Conservation (phyloP, 495 filamentous ascomycete genomes). For the Xylaria castorea region DNA sequence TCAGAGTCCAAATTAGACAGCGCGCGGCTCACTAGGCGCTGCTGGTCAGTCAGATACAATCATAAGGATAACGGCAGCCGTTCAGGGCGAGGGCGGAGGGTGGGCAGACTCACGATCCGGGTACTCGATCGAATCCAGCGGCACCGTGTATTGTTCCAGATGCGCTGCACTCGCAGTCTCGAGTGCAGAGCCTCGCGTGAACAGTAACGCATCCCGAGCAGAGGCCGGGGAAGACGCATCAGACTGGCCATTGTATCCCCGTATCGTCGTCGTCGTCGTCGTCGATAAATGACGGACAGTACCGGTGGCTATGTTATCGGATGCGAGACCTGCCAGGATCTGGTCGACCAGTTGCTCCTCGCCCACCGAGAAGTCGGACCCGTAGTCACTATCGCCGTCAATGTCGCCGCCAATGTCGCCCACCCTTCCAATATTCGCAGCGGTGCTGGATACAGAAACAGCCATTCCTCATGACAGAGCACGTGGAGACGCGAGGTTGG, state of each 20-base stretch:
- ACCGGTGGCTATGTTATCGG: background rate
- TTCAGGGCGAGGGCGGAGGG: background rate
- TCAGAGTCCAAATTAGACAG: conserved; percentile 34
- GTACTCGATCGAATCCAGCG: conserved; percentile 43
- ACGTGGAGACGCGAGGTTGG: background rate
- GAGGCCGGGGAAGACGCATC: background rate
- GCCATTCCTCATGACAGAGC: conserved; percentile 7
- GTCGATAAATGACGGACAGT: background rate
- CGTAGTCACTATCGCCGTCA: conserved; percentile 67
- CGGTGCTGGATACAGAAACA: background rate
- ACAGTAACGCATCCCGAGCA: background rate
- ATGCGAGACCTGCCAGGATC: conserved; percentile 29
- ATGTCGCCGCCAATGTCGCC: conserved; percentile 40
- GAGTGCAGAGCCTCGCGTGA: background rate
- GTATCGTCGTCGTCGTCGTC: background rate
- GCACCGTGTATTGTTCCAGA: conserved; percentile 12
- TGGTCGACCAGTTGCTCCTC: conserved; percentile 53
- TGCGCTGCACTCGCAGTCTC: conserved; percentile 17
- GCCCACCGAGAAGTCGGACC: conserved; percentile 71
- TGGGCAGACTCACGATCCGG: conserved; percentile 53
- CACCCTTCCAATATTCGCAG: background rate
- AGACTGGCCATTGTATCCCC: background rate
- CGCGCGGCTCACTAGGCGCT: conserved; percentile 70
- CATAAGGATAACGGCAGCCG: background rate
- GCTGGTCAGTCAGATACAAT: conserved; percentile 59